Conservation (phyloP, 2,329 filamentous ascomycete species). For the Colletotrichum falcatum region DNA sequence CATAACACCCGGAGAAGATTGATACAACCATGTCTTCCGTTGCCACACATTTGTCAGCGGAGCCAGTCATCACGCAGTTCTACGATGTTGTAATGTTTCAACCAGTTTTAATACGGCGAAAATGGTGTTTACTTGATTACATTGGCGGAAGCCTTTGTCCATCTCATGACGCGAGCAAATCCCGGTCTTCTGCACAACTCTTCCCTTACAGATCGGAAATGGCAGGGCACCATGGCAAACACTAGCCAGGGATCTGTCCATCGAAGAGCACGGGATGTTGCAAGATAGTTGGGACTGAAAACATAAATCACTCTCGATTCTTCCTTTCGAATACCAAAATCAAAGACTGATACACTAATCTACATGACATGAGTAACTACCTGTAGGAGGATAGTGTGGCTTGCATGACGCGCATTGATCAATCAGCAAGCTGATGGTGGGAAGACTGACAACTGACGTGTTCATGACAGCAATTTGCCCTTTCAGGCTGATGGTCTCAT, state of each 20-base stretch:
- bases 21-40: background rate
- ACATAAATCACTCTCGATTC: background rate
- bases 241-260: background rate
- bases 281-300: background rate
- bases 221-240: no score
- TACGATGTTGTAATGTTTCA: background rate
- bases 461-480: slow-evolving; percentile 15
- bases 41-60: background rate
- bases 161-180: background rate
- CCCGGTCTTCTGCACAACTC: background rate
- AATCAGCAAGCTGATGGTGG: background rate
- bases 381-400: background rate
- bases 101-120: background rate
- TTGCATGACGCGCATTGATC: slow-evolving; percentile 1
- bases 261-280: background rate
- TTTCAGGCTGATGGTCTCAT: slow-evolving; percentile 10
- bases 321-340: background rate
- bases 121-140: no score
- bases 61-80: background rate
- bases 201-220: background rate
- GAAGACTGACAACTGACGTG: background rate
- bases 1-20: slow-evolving; percentile 7
- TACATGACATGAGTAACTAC: background rate
- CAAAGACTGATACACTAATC: background rate
- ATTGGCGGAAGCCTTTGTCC: no score